Percentiles rank a stretch among this genome's conserved stretches.
phyloP scores from a whole-genome alignment of 805 yeast genomes.

The Wickerhamiella slavikovae region DNA sequence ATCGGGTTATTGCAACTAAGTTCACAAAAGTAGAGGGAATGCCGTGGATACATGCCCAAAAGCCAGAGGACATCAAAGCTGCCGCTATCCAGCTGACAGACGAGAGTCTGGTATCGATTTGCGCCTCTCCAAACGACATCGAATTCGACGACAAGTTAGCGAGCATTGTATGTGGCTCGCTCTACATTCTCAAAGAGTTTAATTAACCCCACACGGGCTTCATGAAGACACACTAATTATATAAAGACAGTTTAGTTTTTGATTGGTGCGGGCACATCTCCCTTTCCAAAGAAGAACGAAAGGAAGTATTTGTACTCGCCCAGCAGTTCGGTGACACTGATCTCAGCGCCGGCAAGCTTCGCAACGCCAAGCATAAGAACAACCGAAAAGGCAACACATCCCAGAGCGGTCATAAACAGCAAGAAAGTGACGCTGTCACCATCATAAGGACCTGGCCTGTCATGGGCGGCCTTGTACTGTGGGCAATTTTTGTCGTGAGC shows the following conservation, averaged over 20 bases:
- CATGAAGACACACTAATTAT: too few species aligned
- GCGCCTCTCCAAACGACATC: slow-evolving; percentile 13
- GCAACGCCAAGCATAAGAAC: slow-evolving; percentile 9
- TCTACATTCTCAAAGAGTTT: slow-evolving; percentile 44
- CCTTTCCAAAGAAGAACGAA: background rate
- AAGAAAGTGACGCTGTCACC: background rate
- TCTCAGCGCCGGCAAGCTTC: slow-evolving; percentile 7
- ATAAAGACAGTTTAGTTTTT: too few species aligned
- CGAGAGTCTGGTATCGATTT: slow-evolving; percentile 10
- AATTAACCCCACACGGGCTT: background rate
- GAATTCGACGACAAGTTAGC: slow-evolving; percentile 8
- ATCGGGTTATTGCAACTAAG: slow-evolving; percentile 36
- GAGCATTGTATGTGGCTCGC: slow-evolving; percentile 46
- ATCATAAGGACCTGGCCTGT: background rate
- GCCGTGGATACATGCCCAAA: slow-evolving; percentile 71
- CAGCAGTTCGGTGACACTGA: slow-evolving; percentile 5
- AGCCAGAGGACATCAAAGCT: slow-evolving; percentile 16
- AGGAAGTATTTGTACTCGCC: slow-evolving; percentile 2
- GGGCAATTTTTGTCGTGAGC: slow-evolving; percentile 8
- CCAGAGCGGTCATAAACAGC: background rate
- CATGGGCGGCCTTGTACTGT: slow-evolving; percentile 1
- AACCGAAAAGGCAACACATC: background rate
- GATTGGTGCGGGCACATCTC: too few species aligned
- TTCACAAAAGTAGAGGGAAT: slow-evolving; percentile 64
- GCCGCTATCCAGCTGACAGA: slow-evolving; percentile 8